phyloP scores from a whole-genome alignment of 1,139 yeast species.

The Geotrichum aggregatum region DNA sequence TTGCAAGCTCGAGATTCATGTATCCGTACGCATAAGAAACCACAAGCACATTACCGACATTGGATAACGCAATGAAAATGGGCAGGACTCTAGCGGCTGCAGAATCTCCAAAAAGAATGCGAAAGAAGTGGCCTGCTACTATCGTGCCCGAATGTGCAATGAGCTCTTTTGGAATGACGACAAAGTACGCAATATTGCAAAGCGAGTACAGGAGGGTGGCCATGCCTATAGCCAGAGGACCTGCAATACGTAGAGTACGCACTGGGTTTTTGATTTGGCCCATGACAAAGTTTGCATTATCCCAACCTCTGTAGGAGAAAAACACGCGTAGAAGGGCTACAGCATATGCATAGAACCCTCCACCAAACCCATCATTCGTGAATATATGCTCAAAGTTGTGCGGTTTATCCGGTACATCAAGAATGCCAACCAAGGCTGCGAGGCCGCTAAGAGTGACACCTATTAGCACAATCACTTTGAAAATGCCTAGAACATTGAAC shows the following conservation, averaged over 20 bases:
- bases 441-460: constrained; percentile 70
- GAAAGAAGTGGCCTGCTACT: constrained; percentile 71
- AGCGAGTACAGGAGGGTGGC: constrained; percentile 61
- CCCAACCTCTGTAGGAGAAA: constrained; percentile 64
- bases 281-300: constrained; percentile 72
- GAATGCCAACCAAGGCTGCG: constrained; percentile 41
- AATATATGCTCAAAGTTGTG: constrained; percentile 33
- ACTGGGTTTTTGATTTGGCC: constrained; percentile 74
- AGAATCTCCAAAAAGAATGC: constrained; percentile 59
- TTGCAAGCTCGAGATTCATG: constrained; percentile 69
- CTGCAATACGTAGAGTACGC: constrained; percentile 62
- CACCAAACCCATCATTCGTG: constrained; percentile 33
- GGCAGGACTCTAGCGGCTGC: constrained; percentile 60
- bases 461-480: constrained; percentile 63
- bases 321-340: constrained; percentile 55
- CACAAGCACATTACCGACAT: constrained; percentile 71
- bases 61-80: constrained; percentile 63
- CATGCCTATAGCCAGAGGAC: constrained; percentile 60
- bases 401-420: constrained; percentile 28
- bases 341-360: constrained; percentile 39
- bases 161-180: constrained; percentile 69
- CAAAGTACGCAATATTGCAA: constrained; percentile 67
- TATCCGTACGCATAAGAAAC: constrained; percentile 74
- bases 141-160: constrained; percentile 62
- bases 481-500: constrained; percentile 63